These are phyloP conservation scores for Corchorus olitorius DNA, from an alignment of 345 rosid species.

Conservation along the genomic window DNA sequence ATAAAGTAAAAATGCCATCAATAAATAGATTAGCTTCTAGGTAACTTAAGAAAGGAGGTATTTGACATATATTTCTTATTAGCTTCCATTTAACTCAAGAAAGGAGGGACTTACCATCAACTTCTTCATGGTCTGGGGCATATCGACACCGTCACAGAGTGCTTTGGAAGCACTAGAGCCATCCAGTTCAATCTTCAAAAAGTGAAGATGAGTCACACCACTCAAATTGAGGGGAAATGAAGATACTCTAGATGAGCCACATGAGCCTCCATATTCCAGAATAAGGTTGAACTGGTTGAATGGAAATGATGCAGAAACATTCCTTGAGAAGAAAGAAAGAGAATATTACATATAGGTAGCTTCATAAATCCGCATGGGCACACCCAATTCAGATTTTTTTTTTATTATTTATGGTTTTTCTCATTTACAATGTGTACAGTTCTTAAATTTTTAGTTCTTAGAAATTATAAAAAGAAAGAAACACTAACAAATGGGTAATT, in stretches of 20 bases:
- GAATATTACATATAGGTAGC: constrained; percentile 8
- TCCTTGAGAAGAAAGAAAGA: constrained; percentile 40
- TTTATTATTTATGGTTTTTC: not conserved
- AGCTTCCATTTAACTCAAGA: constrained; percentile 3
- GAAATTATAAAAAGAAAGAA: not conserved
- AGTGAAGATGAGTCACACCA: constrained; percentile 46
- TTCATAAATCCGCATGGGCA: not conserved
- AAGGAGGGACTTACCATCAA: constrained; percentile 35
- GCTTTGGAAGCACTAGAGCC: constrained; percentile 43
- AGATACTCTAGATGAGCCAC: constrained; percentile 42
- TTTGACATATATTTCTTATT: constrained; percentile 35
- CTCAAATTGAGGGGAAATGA: constrained; percentile 30
- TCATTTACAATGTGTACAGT: not conserved
- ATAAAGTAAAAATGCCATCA: constrained; percentile 10
- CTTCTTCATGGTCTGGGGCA: constrained; percentile 33
- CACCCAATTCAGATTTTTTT: not conserved
- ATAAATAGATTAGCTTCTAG: constrained; percentile 9
- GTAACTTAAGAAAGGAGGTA: constrained; percentile 9
- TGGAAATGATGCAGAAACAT: constrained; percentile 50
- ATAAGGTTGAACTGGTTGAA: constrained; percentile 51
- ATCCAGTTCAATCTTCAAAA: constrained; percentile 54
- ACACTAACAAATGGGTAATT: not conserved
- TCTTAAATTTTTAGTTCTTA: not conserved
- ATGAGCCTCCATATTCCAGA: constrained; percentile 63
- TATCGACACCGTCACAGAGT: constrained; percentile 54